Conservation (phyloP, 768 basidiomycete species). For the Tephrocybe sp. region DNA sequence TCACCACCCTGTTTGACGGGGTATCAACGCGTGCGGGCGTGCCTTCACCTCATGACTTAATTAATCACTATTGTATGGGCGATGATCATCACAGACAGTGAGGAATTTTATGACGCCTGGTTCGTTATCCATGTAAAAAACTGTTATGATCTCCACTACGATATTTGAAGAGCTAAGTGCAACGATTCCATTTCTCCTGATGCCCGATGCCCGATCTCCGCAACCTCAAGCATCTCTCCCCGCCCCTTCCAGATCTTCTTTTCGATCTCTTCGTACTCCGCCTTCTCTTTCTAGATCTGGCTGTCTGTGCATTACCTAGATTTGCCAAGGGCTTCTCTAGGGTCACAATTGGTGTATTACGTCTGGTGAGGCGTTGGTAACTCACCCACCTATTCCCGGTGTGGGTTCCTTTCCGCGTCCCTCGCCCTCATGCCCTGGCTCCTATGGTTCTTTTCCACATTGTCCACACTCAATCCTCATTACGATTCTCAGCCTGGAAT, state of each 20-base stretch:
- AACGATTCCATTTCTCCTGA: no score
- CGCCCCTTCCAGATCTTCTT: constrained; percentile 8
- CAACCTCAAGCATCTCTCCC: not conserved
- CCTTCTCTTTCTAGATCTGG: constrained; percentile 12
- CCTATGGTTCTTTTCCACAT: not conserved
- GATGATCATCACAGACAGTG: no score
- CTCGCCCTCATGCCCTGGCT: constrained; percentile 5
- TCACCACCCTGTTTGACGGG: constrained; percentile 1
- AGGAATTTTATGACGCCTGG: no score
- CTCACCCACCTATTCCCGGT: constrained; percentile 7
- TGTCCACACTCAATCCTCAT: not conserved
- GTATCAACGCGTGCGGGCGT: not conserved
- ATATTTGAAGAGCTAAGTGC: no score
- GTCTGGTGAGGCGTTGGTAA: constrained; percentile 1
- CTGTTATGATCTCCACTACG: no score
- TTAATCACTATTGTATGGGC: no score
- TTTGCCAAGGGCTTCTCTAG: constrained; percentile 3
- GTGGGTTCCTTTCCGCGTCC: constrained; percentile 8
- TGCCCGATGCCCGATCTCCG: constrained; percentile 1
- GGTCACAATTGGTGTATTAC: constrained; percentile 10
- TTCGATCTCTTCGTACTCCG: not conserved
- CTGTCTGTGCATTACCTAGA: not conserved
- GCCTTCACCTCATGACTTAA: not conserved
- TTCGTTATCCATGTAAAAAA: no score
- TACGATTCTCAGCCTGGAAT: not conserved